Percentiles rank a stretch among this genome's conserved stretches.
Conservation (phyloP, 306 rosid species). For the Pyrus betulifolia region DNA sequence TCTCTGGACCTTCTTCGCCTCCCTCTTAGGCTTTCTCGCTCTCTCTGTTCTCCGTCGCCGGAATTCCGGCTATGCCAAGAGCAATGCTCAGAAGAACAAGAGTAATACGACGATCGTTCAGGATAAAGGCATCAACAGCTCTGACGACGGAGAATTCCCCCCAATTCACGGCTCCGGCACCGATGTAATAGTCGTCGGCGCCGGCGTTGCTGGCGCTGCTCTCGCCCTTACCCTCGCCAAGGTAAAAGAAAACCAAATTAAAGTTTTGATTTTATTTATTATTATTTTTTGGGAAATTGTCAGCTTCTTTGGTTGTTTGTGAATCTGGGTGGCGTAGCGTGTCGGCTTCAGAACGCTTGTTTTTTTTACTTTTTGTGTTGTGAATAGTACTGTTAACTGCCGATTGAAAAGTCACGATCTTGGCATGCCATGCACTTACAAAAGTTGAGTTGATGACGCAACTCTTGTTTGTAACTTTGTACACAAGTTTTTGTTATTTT, state of each 20-base stretch:
- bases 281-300: not conserved
- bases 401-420: not conserved
- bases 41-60: conserved; percentile 14
- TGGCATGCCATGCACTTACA: not conserved
- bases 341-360: not conserved
- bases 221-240: conserved; percentile 44
- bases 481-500: too few species aligned
- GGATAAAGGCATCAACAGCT: not conserved
- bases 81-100: not conserved
- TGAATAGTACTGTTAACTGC: not conserved
- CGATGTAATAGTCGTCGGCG: conserved; percentile 30
- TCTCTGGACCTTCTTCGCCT: conserved; percentile 20
- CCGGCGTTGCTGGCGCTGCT: conserved; percentile 53
- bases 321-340: not conserved
- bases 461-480: not conserved
- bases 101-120: not conserved
- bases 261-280: not conserved
- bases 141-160: not conserved
- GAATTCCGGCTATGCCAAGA: not conserved
- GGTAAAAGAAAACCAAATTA: not conserved
- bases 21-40: conserved; percentile 16
- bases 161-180: not conserved
- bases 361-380: too few species aligned
- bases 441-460: conserved; percentile 11
- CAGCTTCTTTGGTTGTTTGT: not conserved